These are phyloP conservation scores for Xylariaceae sp. DNA, from an alignment of 2,329 filamentous ascomycete genomes.

Conservation along the genomic window DNA sequence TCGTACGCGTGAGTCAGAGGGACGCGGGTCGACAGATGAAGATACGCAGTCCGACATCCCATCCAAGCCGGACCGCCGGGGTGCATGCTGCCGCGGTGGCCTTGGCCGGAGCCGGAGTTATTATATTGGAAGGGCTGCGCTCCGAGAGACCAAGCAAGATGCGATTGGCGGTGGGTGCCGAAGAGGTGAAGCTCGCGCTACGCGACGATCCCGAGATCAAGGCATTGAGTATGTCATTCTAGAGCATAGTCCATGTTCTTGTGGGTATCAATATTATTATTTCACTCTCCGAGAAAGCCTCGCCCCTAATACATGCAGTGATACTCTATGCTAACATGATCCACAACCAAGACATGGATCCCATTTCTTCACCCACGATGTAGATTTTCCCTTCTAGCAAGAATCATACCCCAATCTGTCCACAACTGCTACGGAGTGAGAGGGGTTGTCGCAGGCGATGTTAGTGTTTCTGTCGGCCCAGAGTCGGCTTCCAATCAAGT, in stretches of 20 bases:
- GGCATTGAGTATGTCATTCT: constrained; percentile 63
- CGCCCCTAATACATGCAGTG: too few species aligned
- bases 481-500: constrained; percentile 82
- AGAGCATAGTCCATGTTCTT: constrained; percentile 4
- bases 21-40: constrained; percentile 27
- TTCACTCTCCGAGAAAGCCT: too few species aligned
- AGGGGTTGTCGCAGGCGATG: too few species aligned
- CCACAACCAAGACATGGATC: too few species aligned
- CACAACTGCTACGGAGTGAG: too few species aligned
- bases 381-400: too few species aligned
- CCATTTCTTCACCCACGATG: too few species aligned
- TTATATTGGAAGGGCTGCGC: constrained; percentile 76
- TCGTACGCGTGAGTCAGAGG: constrained; percentile 35
- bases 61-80: constrained; percentile 25
- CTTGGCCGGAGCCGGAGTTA: constrained; percentile 80
- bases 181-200: constrained; percentile 85
- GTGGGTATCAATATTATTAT: background rate
- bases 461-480: constrained; percentile 74
- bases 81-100: constrained; percentile 75
- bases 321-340: too few species aligned
- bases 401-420: too few species aligned
- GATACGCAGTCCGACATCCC: constrained; percentile 22
- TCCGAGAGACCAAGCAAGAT: constrained; percentile 87
- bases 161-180: constrained; percentile 79
- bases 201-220: constrained; percentile 85